Evolutionary conservation across 2,329 filamentous ascomycete species (phyloP).

Genomic region (Xylaria sp.): DNA sequence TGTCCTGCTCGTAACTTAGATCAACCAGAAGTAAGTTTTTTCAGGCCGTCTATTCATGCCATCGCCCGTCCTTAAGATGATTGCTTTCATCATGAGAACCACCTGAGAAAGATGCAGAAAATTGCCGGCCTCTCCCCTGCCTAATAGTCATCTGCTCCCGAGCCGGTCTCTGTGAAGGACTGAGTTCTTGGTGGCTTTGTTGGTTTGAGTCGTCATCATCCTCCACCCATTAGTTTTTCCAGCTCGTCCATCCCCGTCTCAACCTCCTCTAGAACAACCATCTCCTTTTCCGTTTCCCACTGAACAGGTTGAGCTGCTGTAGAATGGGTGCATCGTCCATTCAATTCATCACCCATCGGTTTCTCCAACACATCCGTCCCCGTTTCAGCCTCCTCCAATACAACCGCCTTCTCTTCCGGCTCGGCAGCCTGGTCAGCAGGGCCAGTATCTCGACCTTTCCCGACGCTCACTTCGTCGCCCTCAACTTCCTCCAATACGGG

Average conservation of each 20-base stretch:
- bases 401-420: constrained; percentile 55
- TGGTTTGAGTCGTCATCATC: neutral
- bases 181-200: neutral
- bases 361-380: constrained; percentile 46
- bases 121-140: neutral
- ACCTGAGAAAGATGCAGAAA: neutral
- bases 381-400: constrained; percentile 49
- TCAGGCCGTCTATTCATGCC: no score
- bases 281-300: constrained; percentile 59
- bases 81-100: neutral
- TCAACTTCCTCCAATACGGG: constrained; percentile 50
- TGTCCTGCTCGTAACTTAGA: neutral
- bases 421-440: neutral
- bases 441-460: neutral
- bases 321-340: no score
- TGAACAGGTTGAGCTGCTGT: no score
- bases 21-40: neutral
- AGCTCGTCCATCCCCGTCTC: constrained; percentile 51
- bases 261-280: constrained; percentile 49
- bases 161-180: no score
- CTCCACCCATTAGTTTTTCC: constrained; percentile 22
- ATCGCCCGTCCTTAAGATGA: neutral
- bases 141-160: neutral
- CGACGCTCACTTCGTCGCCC: constrained; percentile 53
- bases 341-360: constrained; percentile 5